Conservation (phyloP, 2,329 filamentous ascomycete species). For the Cladophialophora carrionii region DNA sequence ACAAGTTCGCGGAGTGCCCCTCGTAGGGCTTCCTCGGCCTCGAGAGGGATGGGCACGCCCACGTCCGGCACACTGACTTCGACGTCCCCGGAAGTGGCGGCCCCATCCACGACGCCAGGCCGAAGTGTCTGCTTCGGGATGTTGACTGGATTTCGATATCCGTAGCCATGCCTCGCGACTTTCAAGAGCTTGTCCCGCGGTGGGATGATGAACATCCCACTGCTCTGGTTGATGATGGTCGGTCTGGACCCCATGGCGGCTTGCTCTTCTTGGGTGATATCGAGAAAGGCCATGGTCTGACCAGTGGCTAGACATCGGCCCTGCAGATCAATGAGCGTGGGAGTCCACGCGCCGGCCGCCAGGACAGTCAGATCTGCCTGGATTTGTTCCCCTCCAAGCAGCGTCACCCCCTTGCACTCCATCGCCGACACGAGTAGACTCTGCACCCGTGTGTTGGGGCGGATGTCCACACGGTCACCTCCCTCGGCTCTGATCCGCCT, state of each 20-base stretch:
- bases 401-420: conserved; percentile 31
- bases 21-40: conserved; percentile 66
- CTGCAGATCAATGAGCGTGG: conserved; percentile 73
- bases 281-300: conserved; percentile 77
- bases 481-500: conserved; percentile 42
- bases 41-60: conserved; percentile 49
- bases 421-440: conserved; percentile 41
- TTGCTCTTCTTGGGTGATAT: conserved; percentile 73
- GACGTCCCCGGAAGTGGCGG: conserved; percentile 22
- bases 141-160: conserved; percentile 52
- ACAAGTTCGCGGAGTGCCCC: conserved; percentile 64
- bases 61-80: conserved; percentile 48
- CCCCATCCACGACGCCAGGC: conserved; percentile 12
- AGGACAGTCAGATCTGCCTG: conserved; percentile 56
- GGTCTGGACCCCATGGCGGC: conserved; percentile 66
- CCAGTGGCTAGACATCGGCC: conserved; percentile 79
- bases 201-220: conserved; percentile 60
- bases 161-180: conserved; percentile 69
- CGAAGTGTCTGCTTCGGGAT: conserved; percentile 25
- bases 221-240: conserved; percentile 57
- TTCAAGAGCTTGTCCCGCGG: conserved; percentile 61
- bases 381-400: conserved; percentile 30
- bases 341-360: conserved; percentile 86
- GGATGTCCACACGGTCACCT: conserved; percentile 43
- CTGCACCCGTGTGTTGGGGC: conserved; percentile 44